Percentiles rank a stretch among this genome's conserved stretches.
Conservation (phyloP, 257 asterid species). For the Nicotiana attenuata region DNA sequence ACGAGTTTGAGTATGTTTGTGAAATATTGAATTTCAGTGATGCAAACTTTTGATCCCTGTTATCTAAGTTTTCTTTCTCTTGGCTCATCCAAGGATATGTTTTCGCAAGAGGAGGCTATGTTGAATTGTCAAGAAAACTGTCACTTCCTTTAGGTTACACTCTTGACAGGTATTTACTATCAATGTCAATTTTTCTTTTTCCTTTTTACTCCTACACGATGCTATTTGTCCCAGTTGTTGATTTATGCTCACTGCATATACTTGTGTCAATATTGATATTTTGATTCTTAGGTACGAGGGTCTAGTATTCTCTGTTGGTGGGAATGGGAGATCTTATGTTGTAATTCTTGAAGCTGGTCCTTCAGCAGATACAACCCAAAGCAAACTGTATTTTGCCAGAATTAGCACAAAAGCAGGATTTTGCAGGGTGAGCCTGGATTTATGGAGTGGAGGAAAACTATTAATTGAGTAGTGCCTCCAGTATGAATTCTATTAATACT, state of each 20-base stretch:
- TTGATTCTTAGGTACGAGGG: conserved; percentile 71
- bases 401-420: conserved; percentile 90
- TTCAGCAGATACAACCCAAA: conserved; percentile 60
- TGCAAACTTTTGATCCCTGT: neutral
- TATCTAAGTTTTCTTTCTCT: neutral
- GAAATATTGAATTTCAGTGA: neutral
- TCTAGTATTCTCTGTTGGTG: conserved; percentile 88
- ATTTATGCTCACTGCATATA: neutral
- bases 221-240: neutral
- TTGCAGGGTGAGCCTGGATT: conserved; percentile 69
- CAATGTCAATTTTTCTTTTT: neutral
- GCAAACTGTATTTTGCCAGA: conserved; percentile 80
- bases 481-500: neutral
- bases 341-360: conserved; percentile 94
- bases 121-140: conserved; percentile 66
- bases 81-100: conserved; percentile 57
- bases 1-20: neutral
- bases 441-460: neutral
- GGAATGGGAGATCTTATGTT: conserved; percentile 89
- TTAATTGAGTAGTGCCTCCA: neutral
- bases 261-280: conserved; percentile 8
- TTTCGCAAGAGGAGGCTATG: conserved; percentile 85
- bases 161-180: conserved; percentile 69
- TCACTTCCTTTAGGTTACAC: conserved; percentile 85
- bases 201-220: neutral